Evolutionary conservation across 345 rosid genomes (phyloP), one percentile per base, ranked within the genome.

Genomic region (Punica granatum): DNA sequence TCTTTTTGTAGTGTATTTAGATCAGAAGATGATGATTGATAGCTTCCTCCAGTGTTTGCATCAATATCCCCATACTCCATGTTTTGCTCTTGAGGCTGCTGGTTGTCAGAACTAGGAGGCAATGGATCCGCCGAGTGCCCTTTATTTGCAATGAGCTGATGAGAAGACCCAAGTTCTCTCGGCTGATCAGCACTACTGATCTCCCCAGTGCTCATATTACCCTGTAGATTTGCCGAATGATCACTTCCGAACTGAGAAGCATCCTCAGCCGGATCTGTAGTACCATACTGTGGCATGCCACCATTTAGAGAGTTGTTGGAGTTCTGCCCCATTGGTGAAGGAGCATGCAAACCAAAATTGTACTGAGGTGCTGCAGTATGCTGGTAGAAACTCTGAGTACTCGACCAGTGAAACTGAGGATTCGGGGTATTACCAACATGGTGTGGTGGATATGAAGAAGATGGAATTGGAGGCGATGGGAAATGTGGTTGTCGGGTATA

Each of bases 371-470:
- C 23, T 28, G 48, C 25, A 21, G 31, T 30, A 34, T 43, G 62
- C 26, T 56, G 72, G 65, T 69, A 73, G 53, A 69, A 68, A 53
- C 12, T 69, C 42, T 68, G 76, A 28, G 60, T 6, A 6, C 31
- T 36, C 0, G 76, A n/a, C 48, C 39, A 12, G 8, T 72, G 66
- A 46, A 53, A 59, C 36, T 44, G 60, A 66, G 58, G 74, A 43
- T 46, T 28, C 39, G 51, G 32, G 21, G 60, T 65, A 66, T 66
- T 46, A 3, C 56, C 65, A 21, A 26, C 43, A 63, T 49, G 51
- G 48, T 64, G 35, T 13, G 49, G 39, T 58, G 65, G 70, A 35
- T 66, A 30, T 6, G 41, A 64, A 39, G 67, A 18, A 62, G 60
- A 34, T 16, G 66, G 70, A 36, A 30, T 6, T 15, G 66, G 74